Percentiles rank a stretch among this genome's conserved stretches.
Conservation (phyloP, 177 flowering plant genomes). For the Vitis hybrid region DNA sequence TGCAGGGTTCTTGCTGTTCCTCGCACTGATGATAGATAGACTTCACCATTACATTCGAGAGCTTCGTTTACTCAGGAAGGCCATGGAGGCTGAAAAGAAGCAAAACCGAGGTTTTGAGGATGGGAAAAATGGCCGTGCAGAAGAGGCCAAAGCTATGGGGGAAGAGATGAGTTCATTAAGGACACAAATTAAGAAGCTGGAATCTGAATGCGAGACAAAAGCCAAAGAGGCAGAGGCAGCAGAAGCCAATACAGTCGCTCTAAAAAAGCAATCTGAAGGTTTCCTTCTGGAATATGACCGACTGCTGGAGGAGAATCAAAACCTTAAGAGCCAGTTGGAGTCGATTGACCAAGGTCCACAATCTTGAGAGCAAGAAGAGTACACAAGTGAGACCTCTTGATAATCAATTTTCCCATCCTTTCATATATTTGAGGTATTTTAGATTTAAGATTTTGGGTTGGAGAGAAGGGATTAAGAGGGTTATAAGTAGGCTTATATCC, state of each 20-base stretch:
- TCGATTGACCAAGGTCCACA: conserved; percentile 25
- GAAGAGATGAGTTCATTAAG: conserved; percentile 35
- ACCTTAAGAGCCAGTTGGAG: conserved; percentile 50
- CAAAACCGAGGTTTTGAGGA: conserved; percentile 42
- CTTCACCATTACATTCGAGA: conserved; percentile 70
- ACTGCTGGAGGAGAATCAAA: conserved; percentile 60
- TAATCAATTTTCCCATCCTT: background rate
- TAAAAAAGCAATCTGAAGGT: conserved; percentile 64
- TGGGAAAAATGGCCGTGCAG: conserved; percentile 25
- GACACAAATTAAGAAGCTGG: conserved; percentile 33
- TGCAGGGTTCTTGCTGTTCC: conserved; percentile 67
- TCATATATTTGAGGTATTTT: background rate
- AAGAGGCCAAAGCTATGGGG: conserved; percentile 29
- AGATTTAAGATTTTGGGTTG: too few relatives aligned
- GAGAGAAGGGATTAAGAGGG: too few relatives aligned
- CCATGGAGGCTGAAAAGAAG: conserved; percentile 56
- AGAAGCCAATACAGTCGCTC: conserved; percentile 38
- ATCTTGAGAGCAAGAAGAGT: conserved; percentile 35
- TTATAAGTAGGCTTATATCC: too few relatives aligned
- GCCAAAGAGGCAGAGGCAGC: conserved; percentile 41
- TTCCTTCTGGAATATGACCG: conserved; percentile 61
- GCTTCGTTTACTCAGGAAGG: conserved; percentile 51
- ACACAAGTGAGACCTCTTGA: conserved; percentile 10
- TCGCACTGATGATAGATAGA: conserved; percentile 61
- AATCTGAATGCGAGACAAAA: conserved; percentile 39